Base-by-base conservation (phyloP, 805 yeast species). In the Starmerella scarabaei region DNA sequence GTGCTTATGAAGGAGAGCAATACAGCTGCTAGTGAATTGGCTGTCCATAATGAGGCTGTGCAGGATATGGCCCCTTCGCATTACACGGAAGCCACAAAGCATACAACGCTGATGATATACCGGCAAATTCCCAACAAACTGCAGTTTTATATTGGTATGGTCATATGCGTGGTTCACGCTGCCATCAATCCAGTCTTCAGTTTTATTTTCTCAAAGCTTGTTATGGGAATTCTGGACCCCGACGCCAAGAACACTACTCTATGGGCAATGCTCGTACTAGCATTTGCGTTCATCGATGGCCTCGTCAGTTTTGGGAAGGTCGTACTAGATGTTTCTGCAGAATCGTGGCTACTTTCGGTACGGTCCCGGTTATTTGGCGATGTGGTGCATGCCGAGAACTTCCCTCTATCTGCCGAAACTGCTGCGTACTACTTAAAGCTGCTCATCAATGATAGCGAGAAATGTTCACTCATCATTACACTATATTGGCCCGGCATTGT, bases 371-470 rank as follows among this genome's bases (percentile, higher is more conserved):
- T 75, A 0, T 72, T 83, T 49, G 48, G 52, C 1, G 64, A 61
- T 23, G 61, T 85, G 4, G 57, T 72, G 2, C 17, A 17, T 6
- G n/a, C 11, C 5, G 55, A 60, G 2, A 80, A 77, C 44, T 69
- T 69, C 21, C 49, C 71, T 61, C 14, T 51, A 46, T 11, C 61
- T 56, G 41, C 63, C 60, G 30, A 64, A 75, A 2, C 69, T 73
- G 27, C 48, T 1, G 41, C 54, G 2, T 43, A 78, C 70, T 47
- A 80, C 12, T 67, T 77, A 17, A 73, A 93, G 0, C 63, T 86
- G 15, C 48, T 88, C 3, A 63, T 86, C 68, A 84, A 82, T 54
- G 96, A 91, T 55, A 59, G 82, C 0, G 73, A 94, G 50, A 94
- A 84, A 51, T 59, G 82, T 43, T 67, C 94, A 44, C 59, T 65